Evolutionary conservation across 352 stramenopile genomes (phyloP).

Genomic region (Blastocystis sp.): DNA sequence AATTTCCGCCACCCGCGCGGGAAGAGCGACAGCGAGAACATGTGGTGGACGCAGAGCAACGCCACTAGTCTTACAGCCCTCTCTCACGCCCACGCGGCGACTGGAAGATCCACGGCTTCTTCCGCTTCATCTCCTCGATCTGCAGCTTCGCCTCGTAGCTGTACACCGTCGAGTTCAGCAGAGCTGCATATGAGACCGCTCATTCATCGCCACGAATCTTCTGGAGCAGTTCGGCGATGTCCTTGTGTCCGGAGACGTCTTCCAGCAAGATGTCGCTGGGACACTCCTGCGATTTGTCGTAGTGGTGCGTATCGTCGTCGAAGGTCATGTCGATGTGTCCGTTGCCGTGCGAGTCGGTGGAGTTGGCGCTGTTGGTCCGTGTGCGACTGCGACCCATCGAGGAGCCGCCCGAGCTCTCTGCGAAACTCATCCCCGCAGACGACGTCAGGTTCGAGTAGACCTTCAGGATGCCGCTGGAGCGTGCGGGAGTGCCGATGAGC

Average conservation of each 20-base stretch:
- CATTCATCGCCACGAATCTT: neutral
- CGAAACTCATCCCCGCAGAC: neutral
- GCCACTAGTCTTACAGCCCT: neutral
- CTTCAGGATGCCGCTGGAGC: neutral
- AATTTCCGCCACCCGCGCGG: conserved; percentile 38
- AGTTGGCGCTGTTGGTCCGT: neutral
- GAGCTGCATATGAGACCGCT: neutral
- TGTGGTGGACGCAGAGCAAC: conserved; percentile 25
- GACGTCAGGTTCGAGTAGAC: neutral
- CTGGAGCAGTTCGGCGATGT: conserved; percentile 53
- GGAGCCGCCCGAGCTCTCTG: conserved; percentile 14
- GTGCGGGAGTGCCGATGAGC: neutral
- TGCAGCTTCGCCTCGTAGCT: conserved; percentile 29
- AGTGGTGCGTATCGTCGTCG: conserved; percentile 40
- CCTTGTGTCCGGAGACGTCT: conserved; percentile 56
- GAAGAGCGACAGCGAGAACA: conserved; percentile 45
- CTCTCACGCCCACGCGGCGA: neutral
- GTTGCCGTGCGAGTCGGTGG: neutral
- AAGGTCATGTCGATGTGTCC: neutral
- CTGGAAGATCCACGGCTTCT: neutral
- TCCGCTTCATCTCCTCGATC: conserved; percentile 46
- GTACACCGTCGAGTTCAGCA: conserved; percentile 51
- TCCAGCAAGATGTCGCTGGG: conserved; percentile 45
- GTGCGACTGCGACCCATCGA: conserved; percentile 53
- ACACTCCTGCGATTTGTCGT: conserved; percentile 28